Evolutionary conservation across 805 yeast species (phyloP).

Genomic region (Wickerhamomyces xylosicus): DNA sequence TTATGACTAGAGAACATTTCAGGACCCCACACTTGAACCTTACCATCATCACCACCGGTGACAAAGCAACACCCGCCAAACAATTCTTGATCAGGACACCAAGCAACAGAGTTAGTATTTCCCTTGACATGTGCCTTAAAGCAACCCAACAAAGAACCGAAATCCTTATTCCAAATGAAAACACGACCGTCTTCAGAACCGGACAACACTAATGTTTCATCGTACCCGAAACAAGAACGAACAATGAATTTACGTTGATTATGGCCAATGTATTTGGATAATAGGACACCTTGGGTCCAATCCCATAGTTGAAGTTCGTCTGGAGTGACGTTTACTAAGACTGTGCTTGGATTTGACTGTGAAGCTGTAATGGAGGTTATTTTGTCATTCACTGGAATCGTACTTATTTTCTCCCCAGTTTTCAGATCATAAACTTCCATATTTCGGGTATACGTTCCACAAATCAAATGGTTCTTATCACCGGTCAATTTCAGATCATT

Average conservation of each 20-base stretch:
- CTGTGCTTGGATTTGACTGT: constrained; percentile 36
- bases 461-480: constrained; percentile 47
- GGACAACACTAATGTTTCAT: constrained; percentile 61
- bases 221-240: constrained; percentile 65
- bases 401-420: constrained; percentile 29
- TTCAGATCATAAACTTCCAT: constrained; percentile 49
- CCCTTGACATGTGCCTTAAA: constrained; percentile 51
- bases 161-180: constrained; percentile 68
- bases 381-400: constrained; percentile 42
- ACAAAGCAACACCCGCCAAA: constrained; percentile 43
- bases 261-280: constrained; percentile 62
- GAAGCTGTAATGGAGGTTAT: constrained; percentile 60
- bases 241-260: constrained; percentile 60
- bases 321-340: constrained; percentile 56
- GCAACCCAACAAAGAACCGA: constrained; percentile 51
- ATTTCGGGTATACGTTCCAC: constrained; percentile 54
- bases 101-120: constrained; percentile 69
- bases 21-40: constrained; percentile 60
- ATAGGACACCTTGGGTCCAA: constrained; percentile 42
- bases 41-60: constrained; percentile 75
- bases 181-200: constrained; percentile 79
- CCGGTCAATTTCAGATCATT: constrained; percentile 61
- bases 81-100: constrained; percentile 37
- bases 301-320: constrained; percentile 83
- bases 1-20: not conserved